These are phyloP conservation scores for Russula sp. DNA, from an alignment of 768 basidiomycete genomes.

Conservation along the genomic window DNA sequence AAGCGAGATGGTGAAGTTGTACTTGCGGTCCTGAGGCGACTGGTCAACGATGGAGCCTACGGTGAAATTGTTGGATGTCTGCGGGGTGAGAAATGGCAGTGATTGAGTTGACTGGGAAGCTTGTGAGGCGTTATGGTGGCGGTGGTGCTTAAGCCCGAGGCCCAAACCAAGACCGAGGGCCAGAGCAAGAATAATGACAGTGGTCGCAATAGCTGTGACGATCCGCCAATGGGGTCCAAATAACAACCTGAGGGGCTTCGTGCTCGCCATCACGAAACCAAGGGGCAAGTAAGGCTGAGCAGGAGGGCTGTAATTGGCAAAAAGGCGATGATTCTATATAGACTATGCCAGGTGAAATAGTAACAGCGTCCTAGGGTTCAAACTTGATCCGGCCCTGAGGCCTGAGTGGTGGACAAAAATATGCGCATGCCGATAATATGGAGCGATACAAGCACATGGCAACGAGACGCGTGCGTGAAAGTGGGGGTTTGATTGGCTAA, in stretches of 20 bases:
- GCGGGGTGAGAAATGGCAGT: constrained; percentile 4
- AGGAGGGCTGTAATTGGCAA: not conserved
- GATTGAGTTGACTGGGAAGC: constrained; percentile 12
- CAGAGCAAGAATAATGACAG: constrained; percentile 28
- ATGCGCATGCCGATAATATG: not conserved
- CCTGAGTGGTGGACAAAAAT: not conserved
- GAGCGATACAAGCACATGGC: not conserved
- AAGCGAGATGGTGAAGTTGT: constrained; percentile 44
- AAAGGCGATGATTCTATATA: no score
- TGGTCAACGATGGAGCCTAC: constrained; percentile 26
- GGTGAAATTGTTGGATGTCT: constrained; percentile 25
- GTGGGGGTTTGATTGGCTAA: not conserved
- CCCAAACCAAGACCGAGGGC: constrained; percentile 35
- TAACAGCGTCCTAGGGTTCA: not conserved
- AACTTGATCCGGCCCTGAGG: not conserved
- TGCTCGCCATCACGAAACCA: constrained; percentile 5
- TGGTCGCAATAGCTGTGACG: not conserved
- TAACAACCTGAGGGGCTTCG: not conserved
- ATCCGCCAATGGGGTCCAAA: not conserved
- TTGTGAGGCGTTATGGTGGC: constrained; percentile 1
- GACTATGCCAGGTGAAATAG: not conserved
- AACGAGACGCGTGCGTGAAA: not conserved
- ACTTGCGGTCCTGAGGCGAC: constrained; percentile 43
- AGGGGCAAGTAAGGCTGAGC: not conserved
- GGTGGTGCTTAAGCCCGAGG: constrained; percentile 25